Base-by-base conservation (phyloP, 73 alveolate species). In the Paramecium sonneborni region DNA sequence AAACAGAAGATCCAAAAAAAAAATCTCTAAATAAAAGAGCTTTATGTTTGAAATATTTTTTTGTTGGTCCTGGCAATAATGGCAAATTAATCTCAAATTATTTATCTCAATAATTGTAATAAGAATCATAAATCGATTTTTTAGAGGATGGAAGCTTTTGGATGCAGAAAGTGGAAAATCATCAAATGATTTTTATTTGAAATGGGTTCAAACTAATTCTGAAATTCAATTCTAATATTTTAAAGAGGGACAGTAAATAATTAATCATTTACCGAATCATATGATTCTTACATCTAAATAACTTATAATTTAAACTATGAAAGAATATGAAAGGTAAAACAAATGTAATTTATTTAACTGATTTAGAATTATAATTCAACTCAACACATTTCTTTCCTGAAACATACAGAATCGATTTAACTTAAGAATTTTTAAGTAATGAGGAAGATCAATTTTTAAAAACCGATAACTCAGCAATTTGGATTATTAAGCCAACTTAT, bases 401-500 rank as follows among this genome's bases (percentile, higher is more conserved):
- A 88, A 69, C 94, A 10, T 88, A 37, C 34, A 76, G 94, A 35
- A 69, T 88, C 14, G 94, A 88, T 43, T 62, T 88, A 20, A 88
- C 94, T 6, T 30, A 62, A 88, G 94, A 88, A 14, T 76, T 43
- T 18, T 18, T 57, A 4, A 56, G 88, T 0, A 70, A 44, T 68
- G 94, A 88, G 20, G 94, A 88, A 48, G 85, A 88, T 28, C 23
- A 23, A 12, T 88, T 88, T 69, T 34, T 88, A n/a, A 70, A 88
- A 28, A 32, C 85, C 23, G 87, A 88, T 46, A 88, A 88, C 70
- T 46, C 90, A 11, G 46, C 38, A 24, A 39, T 88, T 11, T 88
- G 94, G 94, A 88, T 88, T 14, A 88, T 69, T n/a, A 88, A 88
- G n/a, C 94, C 94, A 18, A 88, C 94, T 5, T 69, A 43, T 44